Evolutionary conservation across 331 rosid genomes (phyloP).

Genomic region (Phaseolus coccineus): DNA sequence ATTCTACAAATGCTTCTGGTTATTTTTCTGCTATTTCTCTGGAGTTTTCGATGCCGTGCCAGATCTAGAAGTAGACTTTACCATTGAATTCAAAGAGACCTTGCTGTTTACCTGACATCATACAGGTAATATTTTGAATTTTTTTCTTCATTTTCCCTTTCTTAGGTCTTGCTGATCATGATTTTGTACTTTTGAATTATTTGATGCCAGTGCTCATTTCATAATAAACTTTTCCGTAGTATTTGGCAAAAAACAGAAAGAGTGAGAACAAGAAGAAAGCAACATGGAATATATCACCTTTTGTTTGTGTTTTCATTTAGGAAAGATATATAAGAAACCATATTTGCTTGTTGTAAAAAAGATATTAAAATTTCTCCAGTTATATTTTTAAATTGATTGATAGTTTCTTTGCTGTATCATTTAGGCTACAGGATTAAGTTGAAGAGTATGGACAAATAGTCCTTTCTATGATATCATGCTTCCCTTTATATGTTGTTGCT

Average conservation of each 20-base stretch:
- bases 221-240: conserved; percentile 12
- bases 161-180: conserved; percentile 14
- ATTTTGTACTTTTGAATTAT: neutral
- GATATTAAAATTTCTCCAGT: neutral
- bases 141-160: conserved; percentile 1
- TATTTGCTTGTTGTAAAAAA: neutral
- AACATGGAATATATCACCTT: conserved; percentile 18
- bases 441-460: conserved; percentile 6
- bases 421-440: conserved; percentile 26
- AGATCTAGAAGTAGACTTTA: conserved; percentile 64
- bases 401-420: conserved; percentile 4
- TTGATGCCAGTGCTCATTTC: neutral
- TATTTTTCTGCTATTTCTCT: conserved; percentile 44
- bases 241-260: neutral
- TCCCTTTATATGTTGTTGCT: conserved; percentile 10
- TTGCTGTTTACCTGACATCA: conserved; percentile 22
- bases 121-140: conserved; percentile 40
- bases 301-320: neutral
- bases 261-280: neutral
- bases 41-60: conserved; percentile 49
- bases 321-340: conserved; percentile 18
- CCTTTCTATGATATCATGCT: neutral
- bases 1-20: conserved; percentile 63
- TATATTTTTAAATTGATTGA: conserved; percentile 27
- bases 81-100: conserved; percentile 47